Evolutionary conservation across 495 filamentous ascomycete genomes (phyloP), one percentile per base, ranked within the genome.

Genomic region (Aspergillus indologenus): DNA sequence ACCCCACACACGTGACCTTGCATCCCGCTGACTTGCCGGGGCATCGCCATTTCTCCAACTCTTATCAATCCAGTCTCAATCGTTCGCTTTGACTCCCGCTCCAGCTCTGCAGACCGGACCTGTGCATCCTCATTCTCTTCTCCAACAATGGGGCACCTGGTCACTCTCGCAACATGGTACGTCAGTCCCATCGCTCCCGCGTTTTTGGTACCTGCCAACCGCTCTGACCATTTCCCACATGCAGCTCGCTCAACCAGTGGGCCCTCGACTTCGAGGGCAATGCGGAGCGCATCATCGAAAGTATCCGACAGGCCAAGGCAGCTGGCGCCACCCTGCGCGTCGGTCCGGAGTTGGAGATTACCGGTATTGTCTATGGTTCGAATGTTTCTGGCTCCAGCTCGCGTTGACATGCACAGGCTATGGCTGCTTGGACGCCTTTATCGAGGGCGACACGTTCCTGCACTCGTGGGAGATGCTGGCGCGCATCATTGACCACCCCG

Each of bases 181-280:
- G 66, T 45, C 21, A n/a, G n/a, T n/a, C 34, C 47, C 12, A 42
- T 31, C n/a, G n/a, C 31, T 24, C 14, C 23, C 40, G 8, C 15
- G 18, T 22, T 14, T 45, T 18, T 49, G 9, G 22, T 64, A 5
- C 47, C 18, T 14, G 40, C 58, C 62, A 46, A 68, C 12, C 34
- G 12, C 12, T 7, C 34, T 40, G 5, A 40, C 12, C 59, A 50
- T 31, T n/a, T 19, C 57, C 45, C 17, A 31, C 43, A 43, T 52
- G 1, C 7, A 75, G 73, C 63, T 74, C 72, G 53, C 69, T 76
- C 1, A 76, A 76, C 53, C 73, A 76, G 68, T 90, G 87, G 87
- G 83, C 83, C 46, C 81, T 93, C 1, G 90, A 94, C 63, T 90
- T 87, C 68, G 85, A 88, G 62, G 92, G 91, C 20, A 96, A 96